Evolutionary conservation across 1,284 basidiomycete genomes (phyloP).

Genomic region (Fomitopsis schrenkii): DNA sequence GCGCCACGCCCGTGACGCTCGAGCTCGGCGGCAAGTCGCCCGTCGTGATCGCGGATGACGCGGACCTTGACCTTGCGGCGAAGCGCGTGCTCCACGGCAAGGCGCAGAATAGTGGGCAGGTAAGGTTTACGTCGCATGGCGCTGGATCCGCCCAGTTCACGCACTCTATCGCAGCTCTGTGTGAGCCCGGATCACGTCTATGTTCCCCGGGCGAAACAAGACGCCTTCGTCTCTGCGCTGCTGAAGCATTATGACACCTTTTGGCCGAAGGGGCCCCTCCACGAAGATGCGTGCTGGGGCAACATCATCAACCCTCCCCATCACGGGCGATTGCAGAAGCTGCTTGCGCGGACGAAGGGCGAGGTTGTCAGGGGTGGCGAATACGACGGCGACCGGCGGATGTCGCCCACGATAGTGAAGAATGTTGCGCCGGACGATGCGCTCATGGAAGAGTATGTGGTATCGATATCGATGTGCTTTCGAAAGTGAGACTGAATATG

Average conservation of each 20-base stretch:
- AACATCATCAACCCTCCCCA: conserved; percentile 47
- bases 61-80: conserved; percentile 38
- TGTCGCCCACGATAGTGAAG: conserved; percentile 46
- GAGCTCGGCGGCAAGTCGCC: conserved; percentile 72
- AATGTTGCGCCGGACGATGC: conserved; percentile 44
- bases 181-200: conserved; percentile 66
- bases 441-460: conserved; percentile 51
- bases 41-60: conserved; percentile 47
- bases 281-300: conserved; percentile 33
- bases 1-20: conserved; percentile 60
- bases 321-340: conserved; percentile 44
- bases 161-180: conserved; percentile 38
- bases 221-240: conserved; percentile 49
- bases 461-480: neutral
- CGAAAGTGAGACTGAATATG: neutral
- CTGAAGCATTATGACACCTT: conserved; percentile 33
- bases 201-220: conserved; percentile 42
- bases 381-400: conserved; percentile 33
- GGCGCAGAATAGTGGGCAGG: conserved; percentile 49
- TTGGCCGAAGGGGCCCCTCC: conserved; percentile 37
- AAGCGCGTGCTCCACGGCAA: conserved; percentile 56
- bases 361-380: conserved; percentile 53
- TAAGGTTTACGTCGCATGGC: conserved; percentile 8
- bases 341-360: conserved; percentile 53
- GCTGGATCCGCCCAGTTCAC: too few species aligned